These are phyloP conservation scores for Ceratocystis harringtonii DNA, from an alignment of 2,329 filamentous ascomycete species.

Conservation along the genomic window DNA sequence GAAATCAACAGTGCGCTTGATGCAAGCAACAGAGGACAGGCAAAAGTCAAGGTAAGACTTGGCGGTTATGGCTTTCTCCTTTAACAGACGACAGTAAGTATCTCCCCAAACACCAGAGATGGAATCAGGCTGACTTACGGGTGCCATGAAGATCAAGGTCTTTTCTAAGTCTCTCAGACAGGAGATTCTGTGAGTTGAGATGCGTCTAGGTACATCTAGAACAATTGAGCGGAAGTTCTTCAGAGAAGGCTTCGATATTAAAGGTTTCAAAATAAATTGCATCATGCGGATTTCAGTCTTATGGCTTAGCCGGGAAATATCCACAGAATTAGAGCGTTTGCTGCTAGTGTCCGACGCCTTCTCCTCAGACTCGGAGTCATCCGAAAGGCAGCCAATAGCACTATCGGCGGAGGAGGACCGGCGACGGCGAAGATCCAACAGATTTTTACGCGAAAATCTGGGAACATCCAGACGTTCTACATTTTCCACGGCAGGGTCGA, in stretches of 20 bases:
- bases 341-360: conserved; percentile 4
- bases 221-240: conserved; percentile 72
- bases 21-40: conserved; percentile 75
- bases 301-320: conserved; percentile 8
- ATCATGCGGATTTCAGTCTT: conserved; percentile 43
- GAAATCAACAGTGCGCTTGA: conserved; percentile 76
- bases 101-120: conserved; percentile 43
- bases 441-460: conserved; percentile 22
- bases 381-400: conserved; percentile 12
- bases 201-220: conserved; percentile 61
- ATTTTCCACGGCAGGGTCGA: conserved; percentile 24
- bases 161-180: conserved; percentile 91
- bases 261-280: conserved; percentile 62
- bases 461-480: conserved; percentile 34
- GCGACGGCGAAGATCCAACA: conserved; percentile 1
- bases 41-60: conserved; percentile 71
- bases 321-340: conserved; percentile 6
- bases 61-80: conserved; percentile 64
- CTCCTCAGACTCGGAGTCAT: conserved; percentile 13
- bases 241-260: conserved; percentile 56
- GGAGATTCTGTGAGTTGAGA: conserved; percentile 70
- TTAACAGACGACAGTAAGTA: conserved; percentile 55
- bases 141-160: conserved; percentile 77
- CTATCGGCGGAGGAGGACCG: conserved; percentile 15
- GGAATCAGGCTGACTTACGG: conserved; percentile 61